Conservation (phyloP, 306 rosid species). For the Cajanus cajan region DNA sequence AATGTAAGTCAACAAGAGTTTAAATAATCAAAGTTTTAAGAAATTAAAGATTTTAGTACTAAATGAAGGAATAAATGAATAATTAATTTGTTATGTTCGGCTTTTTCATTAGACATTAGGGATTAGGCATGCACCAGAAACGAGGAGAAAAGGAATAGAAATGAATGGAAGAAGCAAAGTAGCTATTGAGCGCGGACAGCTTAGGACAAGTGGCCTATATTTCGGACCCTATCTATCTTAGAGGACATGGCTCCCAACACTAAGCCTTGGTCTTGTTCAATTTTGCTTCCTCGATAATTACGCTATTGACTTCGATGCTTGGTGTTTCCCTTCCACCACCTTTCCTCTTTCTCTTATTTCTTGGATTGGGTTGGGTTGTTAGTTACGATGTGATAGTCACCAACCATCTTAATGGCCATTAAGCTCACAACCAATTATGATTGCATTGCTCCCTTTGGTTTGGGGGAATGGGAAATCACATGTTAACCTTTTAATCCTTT, state of each 20-base stretch:
- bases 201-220: neutral
- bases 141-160: neutral
- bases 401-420: constrained; percentile 22
- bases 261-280: constrained; percentile 1
- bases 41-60: no score
- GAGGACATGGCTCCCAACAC: constrained; percentile 30
- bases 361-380: neutral
- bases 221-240: neutral
- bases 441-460: neutral
- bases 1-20: no score
- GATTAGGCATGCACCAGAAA: neutral
- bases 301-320: constrained; percentile 14
- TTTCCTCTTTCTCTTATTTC: neutral
- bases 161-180: neutral
- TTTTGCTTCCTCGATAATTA: constrained; percentile 15
- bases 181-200: neutral
- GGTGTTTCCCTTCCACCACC: neutral
- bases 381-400: constrained; percentile 32
- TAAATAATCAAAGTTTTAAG: no score
- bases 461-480: neutral
- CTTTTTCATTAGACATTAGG: neutral
- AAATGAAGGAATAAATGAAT: no score
- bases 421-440: constrained; percentile 21
- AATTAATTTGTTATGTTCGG: no score
- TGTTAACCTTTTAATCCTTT: neutral